Conservation (phyloP, 1,284 basidiomycete genomes). For the Rugosomyces carneus region DNA sequence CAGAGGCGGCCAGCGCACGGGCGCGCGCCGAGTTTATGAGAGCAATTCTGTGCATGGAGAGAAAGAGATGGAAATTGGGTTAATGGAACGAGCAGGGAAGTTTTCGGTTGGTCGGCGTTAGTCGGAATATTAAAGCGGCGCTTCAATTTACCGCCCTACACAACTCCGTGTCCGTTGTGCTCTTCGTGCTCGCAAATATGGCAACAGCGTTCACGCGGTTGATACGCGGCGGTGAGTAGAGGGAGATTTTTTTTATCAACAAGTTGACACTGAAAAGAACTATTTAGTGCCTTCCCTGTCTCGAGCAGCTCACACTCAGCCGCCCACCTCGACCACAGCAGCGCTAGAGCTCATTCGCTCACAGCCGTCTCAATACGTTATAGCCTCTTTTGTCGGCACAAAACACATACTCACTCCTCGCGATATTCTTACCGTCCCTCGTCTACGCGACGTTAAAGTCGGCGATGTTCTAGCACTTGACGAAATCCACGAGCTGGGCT, state of each 20-base stretch:
- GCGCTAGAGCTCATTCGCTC: conserved; percentile 69
- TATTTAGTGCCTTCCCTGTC: conserved; percentile 18
- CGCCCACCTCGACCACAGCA: conserved; percentile 31
- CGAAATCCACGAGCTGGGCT: conserved; percentile 90
- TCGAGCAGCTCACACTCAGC: conserved; percentile 25
- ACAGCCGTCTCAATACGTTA: conserved; percentile 83
- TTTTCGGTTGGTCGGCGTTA: conserved; percentile 39
- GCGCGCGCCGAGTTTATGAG: conserved; percentile 79
- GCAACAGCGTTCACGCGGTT: conserved; percentile 18
- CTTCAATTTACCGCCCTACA: conserved; percentile 24
- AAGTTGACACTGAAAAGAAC: not conserved
- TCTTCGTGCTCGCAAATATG: conserved; percentile 16
- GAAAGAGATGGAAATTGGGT: conserved; percentile 37
- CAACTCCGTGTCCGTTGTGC: conserved; percentile 8
- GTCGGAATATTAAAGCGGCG: conserved; percentile 39
- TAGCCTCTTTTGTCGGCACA: conserved; percentile 84
- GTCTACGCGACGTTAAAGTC: conserved; percentile 73
- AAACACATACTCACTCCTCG: conserved; percentile 86
- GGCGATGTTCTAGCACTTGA: conserved; percentile 84
- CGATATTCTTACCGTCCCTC: conserved; percentile 90
- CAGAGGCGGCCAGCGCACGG: conserved; percentile 59
- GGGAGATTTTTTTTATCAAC: not conserved
- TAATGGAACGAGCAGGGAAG: conserved; percentile 34
- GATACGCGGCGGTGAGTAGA: conserved; percentile 25
- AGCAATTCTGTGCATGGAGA: conserved; percentile 82